Percentiles rank a stretch among this genome's conserved stretches.
phyloP scores from a whole-genome alignment of 2,329 filamentous ascomycete genomes.

The Penicillium sp. region DNA sequence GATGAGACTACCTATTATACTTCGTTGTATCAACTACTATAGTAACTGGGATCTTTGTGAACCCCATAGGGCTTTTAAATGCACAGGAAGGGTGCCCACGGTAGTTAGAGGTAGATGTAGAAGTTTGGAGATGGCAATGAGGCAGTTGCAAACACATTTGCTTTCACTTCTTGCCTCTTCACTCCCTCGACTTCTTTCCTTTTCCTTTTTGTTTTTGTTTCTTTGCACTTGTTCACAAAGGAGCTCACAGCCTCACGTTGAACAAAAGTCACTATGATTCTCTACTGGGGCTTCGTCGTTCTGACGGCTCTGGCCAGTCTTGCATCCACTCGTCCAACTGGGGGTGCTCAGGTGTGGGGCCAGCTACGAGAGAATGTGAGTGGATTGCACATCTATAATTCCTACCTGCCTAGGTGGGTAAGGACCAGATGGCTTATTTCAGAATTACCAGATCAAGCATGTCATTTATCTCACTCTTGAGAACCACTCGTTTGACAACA shows the following conservation, averaged over 20 bases:
- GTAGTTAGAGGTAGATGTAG: not conserved
- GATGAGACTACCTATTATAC: no score
- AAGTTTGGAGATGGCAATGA: not conserved
- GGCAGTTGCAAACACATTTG: not conserved
- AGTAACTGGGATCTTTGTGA: no score
- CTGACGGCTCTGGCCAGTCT: constrained; percentile 11
- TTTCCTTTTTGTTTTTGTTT: not conserved
- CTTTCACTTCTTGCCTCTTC: no score
- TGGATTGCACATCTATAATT: not conserved
- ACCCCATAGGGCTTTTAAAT: no score
- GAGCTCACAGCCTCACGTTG: not conserved
- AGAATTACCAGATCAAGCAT: constrained; percentile 25
- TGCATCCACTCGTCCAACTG: constrained; percentile 15
- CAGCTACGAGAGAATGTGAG: constrained; percentile 21
- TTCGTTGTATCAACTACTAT: no score
- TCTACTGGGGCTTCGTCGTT: not conserved
- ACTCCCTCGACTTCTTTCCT: no score
- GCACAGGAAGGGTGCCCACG: no score
- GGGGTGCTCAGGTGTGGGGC: constrained; percentile 13
- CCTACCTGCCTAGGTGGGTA: not conserved
- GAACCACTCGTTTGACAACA: constrained; percentile 37
- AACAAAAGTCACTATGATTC: not conserved
- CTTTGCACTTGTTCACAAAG: not conserved
- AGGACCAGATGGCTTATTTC: not conserved
- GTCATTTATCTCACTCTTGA: constrained; percentile 34